phyloP scores from a whole-genome alignment of 257 asterid species.

The Henckelia pumila region DNA sequence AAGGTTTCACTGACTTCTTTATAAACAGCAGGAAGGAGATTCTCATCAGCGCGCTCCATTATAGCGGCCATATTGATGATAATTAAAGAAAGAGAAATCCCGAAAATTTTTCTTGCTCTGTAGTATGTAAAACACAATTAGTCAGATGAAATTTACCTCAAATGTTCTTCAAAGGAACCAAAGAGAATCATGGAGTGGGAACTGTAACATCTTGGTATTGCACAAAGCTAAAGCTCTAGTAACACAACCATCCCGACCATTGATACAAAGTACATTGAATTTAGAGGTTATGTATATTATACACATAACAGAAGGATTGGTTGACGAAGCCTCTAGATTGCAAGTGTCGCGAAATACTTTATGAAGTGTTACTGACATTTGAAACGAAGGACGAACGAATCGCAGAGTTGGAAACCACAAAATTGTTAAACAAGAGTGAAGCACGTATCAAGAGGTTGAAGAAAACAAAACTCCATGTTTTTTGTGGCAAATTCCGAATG shows the following conservation, averaged over 20 bases:
- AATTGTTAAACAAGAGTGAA: background rate
- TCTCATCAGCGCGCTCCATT: conserved; percentile 99
- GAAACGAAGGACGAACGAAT: background rate
- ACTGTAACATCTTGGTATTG: conserved; percentile 4
- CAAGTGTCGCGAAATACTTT: background rate
- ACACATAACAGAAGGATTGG: background rate
- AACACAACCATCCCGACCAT: background rate
- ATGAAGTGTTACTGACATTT: too few relatives aligned
- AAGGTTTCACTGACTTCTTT: conserved; percentile 98
- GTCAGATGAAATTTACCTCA: conserved; percentile 8
- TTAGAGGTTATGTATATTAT: too few relatives aligned
- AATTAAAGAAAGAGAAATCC: conserved; percentile 78
- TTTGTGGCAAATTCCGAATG: background rate
- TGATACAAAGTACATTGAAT: background rate
- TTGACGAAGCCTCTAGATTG: background rate
- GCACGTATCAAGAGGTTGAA: background rate
- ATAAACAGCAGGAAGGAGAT: conserved; percentile 96
- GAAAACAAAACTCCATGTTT: background rate
- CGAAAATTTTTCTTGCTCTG: conserved; percentile 66
- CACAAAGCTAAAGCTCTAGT: background rate
- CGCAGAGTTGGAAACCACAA: background rate
- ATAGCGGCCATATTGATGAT: conserved; percentile 96
- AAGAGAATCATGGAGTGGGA: conserved; percentile 15
- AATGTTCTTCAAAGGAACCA: conserved; percentile 16
- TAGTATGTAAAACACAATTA: conserved; percentile 12